Evolutionary conservation across 2,329 filamentous ascomycete genomes (phyloP), one percentile per base, ranked within the genome.

Genomic region (Penicillium hordei): DNA sequence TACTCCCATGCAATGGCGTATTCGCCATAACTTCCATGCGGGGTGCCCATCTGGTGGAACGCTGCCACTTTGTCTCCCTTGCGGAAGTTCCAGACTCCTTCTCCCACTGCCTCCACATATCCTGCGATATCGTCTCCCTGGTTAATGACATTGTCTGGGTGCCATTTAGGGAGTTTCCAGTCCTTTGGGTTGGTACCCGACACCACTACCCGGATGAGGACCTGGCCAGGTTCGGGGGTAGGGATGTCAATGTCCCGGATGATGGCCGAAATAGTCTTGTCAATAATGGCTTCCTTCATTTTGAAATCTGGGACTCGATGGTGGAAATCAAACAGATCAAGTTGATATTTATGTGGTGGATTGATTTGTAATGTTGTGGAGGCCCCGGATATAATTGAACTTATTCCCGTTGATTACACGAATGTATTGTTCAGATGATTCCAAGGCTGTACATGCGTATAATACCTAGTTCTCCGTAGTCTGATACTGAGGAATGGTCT

Each of bases 21-120:
- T 60, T 86, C 83, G 2, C 82, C 84, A 60, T 79, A 86, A 33
- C 75, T 78, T 2, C 84, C 84, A n/a, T 76, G 72, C 0, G 78
- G 74, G 1, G 73, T 73, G 48, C 73, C 64, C 79, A 85, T 84
- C 65, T 82, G 70, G 48, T 79, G 77, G 59, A 78, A 75, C 0
- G 73, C 75, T 0, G 72, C 81, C 1, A 86, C 83, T 5, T 82
- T 76, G 62, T 86, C 83, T 19, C 84, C 84, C 2, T 75, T 71
- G 54, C 78, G 78, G 75, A 86, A 86, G 48, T 81, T 80, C 19
- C 72, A 76, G 2, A 86, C 82, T 27, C 78, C 74, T 4, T 75
- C 67, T 3, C 83, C 83, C 5, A 85, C 78, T 33, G 72, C 68
- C 60, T 82, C 76, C 4, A 86, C 76, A 44, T 78, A 77, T 9